These are phyloP conservation scores for Pseudogymnoascus sp. DNA, from an alignment of 2,329 filamentous ascomycete genomes.

Conservation along the genomic window DNA sequence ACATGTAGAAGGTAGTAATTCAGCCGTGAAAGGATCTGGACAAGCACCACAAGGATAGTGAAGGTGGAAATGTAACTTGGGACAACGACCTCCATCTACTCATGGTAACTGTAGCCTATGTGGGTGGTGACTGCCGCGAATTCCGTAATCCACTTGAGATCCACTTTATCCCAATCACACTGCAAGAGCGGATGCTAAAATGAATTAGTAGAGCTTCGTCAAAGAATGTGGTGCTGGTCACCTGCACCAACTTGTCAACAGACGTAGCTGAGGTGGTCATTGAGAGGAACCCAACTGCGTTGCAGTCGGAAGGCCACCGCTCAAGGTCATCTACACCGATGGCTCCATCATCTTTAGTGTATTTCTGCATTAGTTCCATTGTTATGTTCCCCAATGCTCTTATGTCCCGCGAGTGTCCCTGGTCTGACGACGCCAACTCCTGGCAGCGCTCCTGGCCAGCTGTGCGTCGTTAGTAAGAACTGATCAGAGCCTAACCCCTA, in stretches of 20 bases:
- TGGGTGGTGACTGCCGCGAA: neutral
- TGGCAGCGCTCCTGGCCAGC: constrained; percentile 4
- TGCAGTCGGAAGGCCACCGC: constrained; percentile 23
- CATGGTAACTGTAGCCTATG: neutral
- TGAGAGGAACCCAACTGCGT: constrained; percentile 27
- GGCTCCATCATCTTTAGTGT: constrained; percentile 26
- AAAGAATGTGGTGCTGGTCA: neutral
- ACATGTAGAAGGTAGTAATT: neutral
- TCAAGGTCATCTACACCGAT: constrained; percentile 26
- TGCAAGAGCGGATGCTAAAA: constrained; percentile 1
- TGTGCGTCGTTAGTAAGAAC: neutral
- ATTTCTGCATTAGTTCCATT: constrained; percentile 31
- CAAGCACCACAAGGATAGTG: neutral
- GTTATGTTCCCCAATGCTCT: constrained; percentile 18
- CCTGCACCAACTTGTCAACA: neutral
- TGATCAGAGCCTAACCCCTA: neutral
- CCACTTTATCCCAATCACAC: constrained; percentile 1
- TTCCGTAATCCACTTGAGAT: neutral
- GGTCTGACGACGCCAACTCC: neutral
- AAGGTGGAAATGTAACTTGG: neutral
- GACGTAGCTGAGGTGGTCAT: constrained; percentile 20
- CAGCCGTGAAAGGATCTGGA: neutral
- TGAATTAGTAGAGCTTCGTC: neutral
- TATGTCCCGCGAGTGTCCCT: neutral
- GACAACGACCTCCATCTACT: neutral